Percentiles rank a stretch among this genome's conserved stretches.
phyloP scores from a whole-genome alignment of 1,284 basidiomycete genomes.

The Jaminaea rosea region DNA sequence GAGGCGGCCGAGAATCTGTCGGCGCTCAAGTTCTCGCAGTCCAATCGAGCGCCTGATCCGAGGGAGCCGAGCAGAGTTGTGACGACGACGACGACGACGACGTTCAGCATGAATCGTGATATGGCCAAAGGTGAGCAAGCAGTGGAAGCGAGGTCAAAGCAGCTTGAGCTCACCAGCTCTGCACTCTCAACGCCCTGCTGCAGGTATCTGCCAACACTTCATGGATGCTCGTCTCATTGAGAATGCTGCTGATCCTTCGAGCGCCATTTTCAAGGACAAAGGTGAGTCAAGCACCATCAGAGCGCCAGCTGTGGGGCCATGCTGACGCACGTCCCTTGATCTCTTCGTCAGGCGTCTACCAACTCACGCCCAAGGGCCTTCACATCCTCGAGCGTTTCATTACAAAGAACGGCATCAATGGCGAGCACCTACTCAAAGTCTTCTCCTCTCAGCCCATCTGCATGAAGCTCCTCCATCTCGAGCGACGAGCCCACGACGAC shows the following conservation, averaged over 20 bases:
- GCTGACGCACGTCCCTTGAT: no score
- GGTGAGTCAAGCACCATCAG: no score
- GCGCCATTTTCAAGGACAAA: conserved; percentile 88
- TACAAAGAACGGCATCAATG: conserved; percentile 93
- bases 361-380: conserved; percentile 91
- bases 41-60: conserved; percentile 92
- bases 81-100: conserved; percentile 97
- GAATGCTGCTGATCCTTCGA: conserved; percentile 80
- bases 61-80: conserved; percentile 92
- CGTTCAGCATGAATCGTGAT: conserved; percentile 97
- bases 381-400: conserved; percentile 98
- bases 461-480: conserved; percentile 93
- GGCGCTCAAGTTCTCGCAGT: conserved; percentile 96
- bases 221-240: conserved; percentile 97
- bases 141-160: no score
- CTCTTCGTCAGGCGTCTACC: no score
- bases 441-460: conserved; percentile 92
- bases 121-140: conserved; percentile 99
- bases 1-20: conserved; percentile 89
- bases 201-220: conserved; percentile 98
- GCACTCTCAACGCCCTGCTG: no score
- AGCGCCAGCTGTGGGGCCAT: no score
- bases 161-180: no score
- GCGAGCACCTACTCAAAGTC: conserved; percentile 76
- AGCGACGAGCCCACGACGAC: conserved; percentile 82